Base-by-base conservation (phyloP, 148 eudicot species). In the Vaccinium corymbosum region DNA sequence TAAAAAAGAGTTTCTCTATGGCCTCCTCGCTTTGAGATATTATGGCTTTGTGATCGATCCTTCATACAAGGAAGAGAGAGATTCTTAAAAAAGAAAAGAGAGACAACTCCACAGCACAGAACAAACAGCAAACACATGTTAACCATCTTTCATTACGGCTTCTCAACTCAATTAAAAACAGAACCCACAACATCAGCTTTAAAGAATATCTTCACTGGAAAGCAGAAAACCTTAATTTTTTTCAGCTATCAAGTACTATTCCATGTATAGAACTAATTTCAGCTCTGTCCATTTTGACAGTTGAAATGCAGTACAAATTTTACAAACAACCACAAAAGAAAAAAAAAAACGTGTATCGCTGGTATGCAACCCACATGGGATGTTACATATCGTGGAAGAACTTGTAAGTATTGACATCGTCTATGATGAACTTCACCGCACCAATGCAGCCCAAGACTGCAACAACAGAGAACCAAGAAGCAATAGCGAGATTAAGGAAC, bases 381-480 rank as follows among this genome's bases (percentile, higher is more conserved):
- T 5, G 3, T 85, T 76, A 89, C 88, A 89, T 87, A 74, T 89
- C 87, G 71, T 88, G 88, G 76, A 89, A 89, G 83, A 89, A 86
- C 87, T 76, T 88, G 71, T 88, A 89, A 53, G 91, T 84, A 62
- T 32, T 83, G 66, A 85, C 70, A 71, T 89, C 91, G 8, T 80
- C 74, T 11, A 85, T 70, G 3, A 89, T 89, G 79, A 88, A 88
- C 85, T 82, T 89, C 20, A 86, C 86, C 7, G 90, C 90, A 20
- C 91, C 91, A 56, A 88, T 62, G 55, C 90, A 89, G 16, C 91
- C 91, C 87, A 89, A 74, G 22, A 89, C 88, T 0, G 90, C 91
- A 38, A 89, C 90, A 56, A 83, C 83, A 3, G 91, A 88, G 80
- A 88, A 89, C 88, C 88, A 88, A n/a, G 73, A 64, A 80, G 83